Percentiles rank a stretch among this genome's conserved stretches.
Conservation (phyloP, 108 stramenopile genomes). For the Cylindrotheca closterium region DNA sequence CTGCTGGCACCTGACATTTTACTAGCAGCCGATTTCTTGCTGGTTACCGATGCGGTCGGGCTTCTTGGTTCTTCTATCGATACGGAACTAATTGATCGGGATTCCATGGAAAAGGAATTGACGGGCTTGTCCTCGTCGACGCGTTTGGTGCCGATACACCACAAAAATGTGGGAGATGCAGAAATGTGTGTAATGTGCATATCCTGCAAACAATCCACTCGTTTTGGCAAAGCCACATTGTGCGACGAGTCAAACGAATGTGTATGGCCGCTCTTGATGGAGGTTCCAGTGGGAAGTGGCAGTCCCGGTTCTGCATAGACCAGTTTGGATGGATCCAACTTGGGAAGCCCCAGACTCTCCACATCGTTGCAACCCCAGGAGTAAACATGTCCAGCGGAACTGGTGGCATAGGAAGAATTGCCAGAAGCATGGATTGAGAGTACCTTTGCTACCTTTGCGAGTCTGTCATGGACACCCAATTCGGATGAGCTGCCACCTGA, state of each 20-base stretch:
- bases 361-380: constrained; percentile 86
- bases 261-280: constrained; percentile 37
- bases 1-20: too few relatives aligned
- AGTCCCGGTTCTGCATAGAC: constrained; percentile 17
- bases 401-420: constrained; percentile 71
- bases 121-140: neutral
- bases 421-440: constrained; percentile 65
- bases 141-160: constrained; percentile 28
- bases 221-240: constrained; percentile 63
- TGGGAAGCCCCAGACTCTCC: constrained; percentile 63
- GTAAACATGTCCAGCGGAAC: constrained; percentile 69
- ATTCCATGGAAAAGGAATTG: neutral
- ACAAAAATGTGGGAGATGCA: constrained; percentile 33
- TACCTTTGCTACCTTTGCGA: constrained; percentile 42
- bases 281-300: constrained; percentile 17
- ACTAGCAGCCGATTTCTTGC: neutral
- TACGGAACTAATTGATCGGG: neutral
- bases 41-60: neutral
- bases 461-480: neutral
- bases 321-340: constrained; percentile 6
- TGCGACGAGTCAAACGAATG: constrained; percentile 64
- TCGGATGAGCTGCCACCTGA: constrained; percentile 3
- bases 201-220: constrained; percentile 48
- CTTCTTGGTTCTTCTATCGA: neutral
- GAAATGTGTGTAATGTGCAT: constrained; percentile 35